Evolutionary conservation across 352 stramenopile species (phyloP).

Genomic region (Saprolegnia diclina): DNA sequence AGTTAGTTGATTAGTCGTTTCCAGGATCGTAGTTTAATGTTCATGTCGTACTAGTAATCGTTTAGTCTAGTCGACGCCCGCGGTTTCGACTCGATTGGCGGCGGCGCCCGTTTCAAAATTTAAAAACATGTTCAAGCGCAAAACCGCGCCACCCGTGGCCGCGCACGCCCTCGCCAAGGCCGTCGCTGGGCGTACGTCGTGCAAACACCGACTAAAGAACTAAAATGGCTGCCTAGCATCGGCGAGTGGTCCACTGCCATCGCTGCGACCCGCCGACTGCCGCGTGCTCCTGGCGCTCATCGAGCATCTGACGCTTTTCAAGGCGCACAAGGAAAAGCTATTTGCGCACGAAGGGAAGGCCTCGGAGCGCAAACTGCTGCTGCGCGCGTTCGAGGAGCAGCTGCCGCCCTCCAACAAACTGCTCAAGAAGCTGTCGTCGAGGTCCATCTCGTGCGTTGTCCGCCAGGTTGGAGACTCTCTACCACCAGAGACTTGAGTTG

Average conservation of each 20-base stretch:
- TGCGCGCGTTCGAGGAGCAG: neutral
- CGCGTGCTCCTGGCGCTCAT: neutral
- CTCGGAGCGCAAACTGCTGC: conserved; percentile 12
- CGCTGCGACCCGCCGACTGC: neutral
- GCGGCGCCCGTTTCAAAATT: neutral
- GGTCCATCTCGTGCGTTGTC: conserved; percentile 16
- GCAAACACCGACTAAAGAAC: neutral
- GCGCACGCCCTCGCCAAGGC: neutral
- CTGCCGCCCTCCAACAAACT: neutral
- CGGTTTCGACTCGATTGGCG: too few species aligned
- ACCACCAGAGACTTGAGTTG: too few species aligned
- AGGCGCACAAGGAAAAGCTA: conserved; percentile 16
- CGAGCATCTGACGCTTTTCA: conserved; percentile 7
- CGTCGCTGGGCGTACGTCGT: neutral
- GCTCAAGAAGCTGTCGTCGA: conserved; percentile 14
- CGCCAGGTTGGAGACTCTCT: neutral
- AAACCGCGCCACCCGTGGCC: neutral
- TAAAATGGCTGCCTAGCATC: neutral
- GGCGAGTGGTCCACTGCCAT: neutral
- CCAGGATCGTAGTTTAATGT: too few species aligned
- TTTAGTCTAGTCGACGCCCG: too few species aligned
- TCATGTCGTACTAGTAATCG: too few species aligned
- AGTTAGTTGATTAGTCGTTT: too few species aligned
- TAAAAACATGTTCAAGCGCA: neutral
- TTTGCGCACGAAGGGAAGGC: conserved; percentile 17